phyloP scores from a whole-genome alignment of 2,329 filamentous ascomycete species.

The Aspergillus latus region DNA sequence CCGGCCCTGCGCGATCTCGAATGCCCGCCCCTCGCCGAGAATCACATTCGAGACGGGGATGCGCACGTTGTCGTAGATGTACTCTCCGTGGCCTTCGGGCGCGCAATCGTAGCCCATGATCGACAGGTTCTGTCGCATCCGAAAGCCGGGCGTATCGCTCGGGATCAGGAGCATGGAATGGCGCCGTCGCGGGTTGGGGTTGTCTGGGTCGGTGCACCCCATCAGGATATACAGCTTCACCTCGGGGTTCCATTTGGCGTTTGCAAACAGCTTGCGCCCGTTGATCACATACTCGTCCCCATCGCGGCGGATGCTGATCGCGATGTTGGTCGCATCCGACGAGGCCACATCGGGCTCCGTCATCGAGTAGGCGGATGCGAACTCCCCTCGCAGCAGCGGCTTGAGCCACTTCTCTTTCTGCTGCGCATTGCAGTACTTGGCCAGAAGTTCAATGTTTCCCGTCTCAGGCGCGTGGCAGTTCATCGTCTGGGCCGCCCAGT shows the following conservation, averaged over 20 bases:
- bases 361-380: conserved; percentile 13
- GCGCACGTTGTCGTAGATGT: conserved; percentile 9
- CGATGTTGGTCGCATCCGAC: conserved; percentile 13
- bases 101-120: conserved; percentile 14
- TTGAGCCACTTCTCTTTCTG: conserved; percentile 10
- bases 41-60: conserved; percentile 9
- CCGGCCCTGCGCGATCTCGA: conserved; percentile 13
- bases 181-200: background rate
- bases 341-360: conserved; percentile 12
- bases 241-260: conserved; percentile 6
- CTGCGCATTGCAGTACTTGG: conserved; percentile 13
- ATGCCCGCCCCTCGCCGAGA: conserved; percentile 5
- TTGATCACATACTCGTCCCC: conserved; percentile 12
- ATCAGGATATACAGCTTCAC: conserved; percentile 13
- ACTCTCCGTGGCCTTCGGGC: conserved; percentile 11
- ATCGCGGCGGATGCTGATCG: background rate
- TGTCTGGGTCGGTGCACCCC: conserved; percentile 8
- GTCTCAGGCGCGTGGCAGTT: conserved; percentile 15
- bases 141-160: conserved; percentile 6
- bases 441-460: conserved; percentile 13
- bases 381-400: conserved; percentile 6
- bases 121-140: conserved; percentile 8
- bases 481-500: conserved; percentile 12
- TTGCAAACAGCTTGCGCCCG: conserved; percentile 10
- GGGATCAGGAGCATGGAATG: conserved; percentile 13